These are phyloP conservation scores for Colletotrichum liaoningense DNA, from an alignment of 2,329 filamentous ascomycete genomes.

Conservation along the genomic window DNA sequence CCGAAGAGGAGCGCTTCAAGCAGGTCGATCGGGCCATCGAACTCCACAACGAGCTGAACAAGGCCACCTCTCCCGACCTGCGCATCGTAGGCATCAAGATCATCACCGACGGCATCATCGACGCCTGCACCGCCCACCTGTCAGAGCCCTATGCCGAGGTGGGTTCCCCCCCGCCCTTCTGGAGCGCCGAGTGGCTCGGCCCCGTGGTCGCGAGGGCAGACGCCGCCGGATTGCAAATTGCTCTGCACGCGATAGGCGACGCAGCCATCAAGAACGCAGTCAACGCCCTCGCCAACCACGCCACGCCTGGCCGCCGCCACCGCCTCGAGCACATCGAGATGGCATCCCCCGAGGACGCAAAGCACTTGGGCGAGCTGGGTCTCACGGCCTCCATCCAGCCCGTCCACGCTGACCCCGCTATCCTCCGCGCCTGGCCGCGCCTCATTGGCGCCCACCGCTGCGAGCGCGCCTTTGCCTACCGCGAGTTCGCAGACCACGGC, in stretches of 20 bases:
- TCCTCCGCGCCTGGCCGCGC: conserved; percentile 65
- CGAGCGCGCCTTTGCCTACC: conserved; percentile 66
- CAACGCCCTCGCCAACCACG: conserved; percentile 54
- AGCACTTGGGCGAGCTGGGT: conserved; percentile 60
- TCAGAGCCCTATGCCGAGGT: conserved; percentile 63
- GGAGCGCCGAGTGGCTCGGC: conserved; percentile 59
- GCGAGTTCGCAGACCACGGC: conserved; percentile 63
- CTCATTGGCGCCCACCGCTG: conserved; percentile 62
- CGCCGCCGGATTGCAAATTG: conserved; percentile 62
- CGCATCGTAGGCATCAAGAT: conserved; percentile 68
- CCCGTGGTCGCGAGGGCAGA: conserved; percentile 63
- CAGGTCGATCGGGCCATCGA: conserved; percentile 64
- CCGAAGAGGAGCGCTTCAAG: conserved; percentile 52
- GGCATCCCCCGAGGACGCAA: conserved; percentile 60
- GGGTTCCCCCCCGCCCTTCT: conserved; percentile 58
- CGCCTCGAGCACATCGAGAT: conserved; percentile 70
- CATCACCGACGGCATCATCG: conserved; percentile 68
- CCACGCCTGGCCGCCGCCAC: conserved; percentile 56
- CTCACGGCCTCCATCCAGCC: conserved; percentile 64
- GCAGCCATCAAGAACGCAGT: conserved; percentile 62
- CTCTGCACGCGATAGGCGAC: conserved; percentile 70
- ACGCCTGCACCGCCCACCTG: conserved; percentile 67
- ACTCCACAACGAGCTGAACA: conserved; percentile 49
- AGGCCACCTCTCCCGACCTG: conserved; percentile 46
- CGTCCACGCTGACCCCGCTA: conserved; percentile 64